Base-by-base conservation (phyloP, 2,329 filamentous ascomycete genomes). In the Talaromyces rugulosus region DNA sequence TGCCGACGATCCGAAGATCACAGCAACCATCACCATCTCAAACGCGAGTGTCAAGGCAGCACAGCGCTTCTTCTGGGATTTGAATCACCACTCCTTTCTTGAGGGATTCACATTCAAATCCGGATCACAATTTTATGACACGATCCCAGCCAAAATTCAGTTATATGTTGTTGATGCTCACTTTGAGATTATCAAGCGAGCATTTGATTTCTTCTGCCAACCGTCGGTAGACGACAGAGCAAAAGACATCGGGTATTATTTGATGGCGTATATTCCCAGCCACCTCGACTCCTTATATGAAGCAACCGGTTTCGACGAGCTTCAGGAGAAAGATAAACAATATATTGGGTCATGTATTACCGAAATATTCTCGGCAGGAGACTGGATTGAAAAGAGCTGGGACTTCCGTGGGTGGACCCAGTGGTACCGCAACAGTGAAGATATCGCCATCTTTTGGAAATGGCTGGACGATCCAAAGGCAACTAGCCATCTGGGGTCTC, bases 31-130 rank as follows among this genome's bases (percentile, higher is more conserved):
- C 3, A 56, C 54, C 12, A 56, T 56, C 14, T 40, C 54, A 11
- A 56, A 56, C 33, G 54, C 34, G 31, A 40, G 11, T 40, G 34
- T 56, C 3, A 40, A 56, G 18, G 31, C 33, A 27, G 54, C n/a
- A n/a, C 54, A 56, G 54, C 54, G 54, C n/a, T 56, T 56, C 27
- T 16, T 56, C n/a, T 56, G 54, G 54, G 54, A 56, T 42, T 28
- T 56, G 12, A 56, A 40, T 14, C 31, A 56, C 1, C 34, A 56
- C 33, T 40, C 34, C 16, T 40, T 56, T 23, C 16, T 27, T 5
- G n/a, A 56, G 1, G 33, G 27, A 0, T 56, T 56, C n/a, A 14
- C 31, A 5, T 56, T 56, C 14, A 7, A 56, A 40, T 23, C n/a
- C 12, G 33, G 31, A 23, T 40, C 33, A 27, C 30, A 56, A 28